Evolutionary conservation across 805 yeast species (phyloP), one percentile per base, ranked within the genome.

Genomic region (Metschnikowia baotianmanensis): DNA sequence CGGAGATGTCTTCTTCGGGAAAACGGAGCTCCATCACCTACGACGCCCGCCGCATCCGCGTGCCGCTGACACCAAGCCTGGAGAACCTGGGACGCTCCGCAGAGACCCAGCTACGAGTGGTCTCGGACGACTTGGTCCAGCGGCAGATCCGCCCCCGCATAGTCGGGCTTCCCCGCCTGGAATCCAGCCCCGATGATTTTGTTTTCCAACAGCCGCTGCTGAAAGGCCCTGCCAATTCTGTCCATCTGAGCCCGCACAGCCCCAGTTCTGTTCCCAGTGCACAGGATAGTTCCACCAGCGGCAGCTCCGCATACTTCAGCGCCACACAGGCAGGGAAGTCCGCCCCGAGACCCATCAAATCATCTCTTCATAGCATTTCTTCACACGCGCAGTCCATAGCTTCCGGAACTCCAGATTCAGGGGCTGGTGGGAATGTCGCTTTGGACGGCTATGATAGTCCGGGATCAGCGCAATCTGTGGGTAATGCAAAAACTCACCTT

Each of bases 11-110:
- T 23, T n/a, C 26, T n/a, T 17, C 32, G 19, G 38, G 24, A 16
- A 35, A 45, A 20, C 44, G 48, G 10, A 43, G 38, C 38, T 52
- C 59, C 6, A 57, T 48, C 27, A 52, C 56, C 43, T 56, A 56
- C 42, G 62, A 58, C 24, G 49, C 43, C 34, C 52, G 45, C 19
- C 47, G 60, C 19, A 51, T 54, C 40, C 29, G 48, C 23, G 41
- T 37, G 26, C 48, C 47, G 34, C 38, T 19, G 43, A 44, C 32
- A 6, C 28, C 18, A 13, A 25, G 7, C 25, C 24, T 13, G 6
- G 29, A 23, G 7, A 8, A 38, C 33, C 32, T 41, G 42, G 32
- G 37, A 27, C 23, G 28, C 48, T 7, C 40, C 37, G 17, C 21
- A 6, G 16, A 26, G 18, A 12, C 20, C n/a, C 27, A 19, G 22